Conservation (phyloP, 768 basidiomycete species). For the Tulasnella sp. region DNA sequence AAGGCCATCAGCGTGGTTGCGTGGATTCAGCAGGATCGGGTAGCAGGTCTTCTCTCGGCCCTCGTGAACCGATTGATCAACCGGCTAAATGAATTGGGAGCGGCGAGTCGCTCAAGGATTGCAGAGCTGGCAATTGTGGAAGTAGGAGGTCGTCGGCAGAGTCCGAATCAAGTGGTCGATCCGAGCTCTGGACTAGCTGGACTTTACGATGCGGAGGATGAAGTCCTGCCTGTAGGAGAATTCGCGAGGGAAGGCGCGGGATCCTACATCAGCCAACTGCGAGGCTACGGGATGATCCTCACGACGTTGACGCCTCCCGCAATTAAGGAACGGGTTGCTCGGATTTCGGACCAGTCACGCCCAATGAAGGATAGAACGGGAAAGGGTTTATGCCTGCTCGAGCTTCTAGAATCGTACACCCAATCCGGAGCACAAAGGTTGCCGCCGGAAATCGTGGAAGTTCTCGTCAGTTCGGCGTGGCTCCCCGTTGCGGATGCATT, state of each 20-base stretch:
- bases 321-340: not conserved
- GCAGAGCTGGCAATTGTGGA: not conserved
- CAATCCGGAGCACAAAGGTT: not conserved
- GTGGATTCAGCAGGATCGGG: not conserved
- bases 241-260: not conserved
- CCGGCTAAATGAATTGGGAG: not conserved
- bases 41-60: not conserved
- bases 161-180: not conserved
- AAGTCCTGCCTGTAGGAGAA: not conserved
- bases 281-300: not conserved
- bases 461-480: not conserved
- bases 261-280: not conserved
- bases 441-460: too few species aligned
- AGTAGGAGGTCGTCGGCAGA: not conserved
- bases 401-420: not conserved
- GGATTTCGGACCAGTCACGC: not conserved
- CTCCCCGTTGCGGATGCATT: not conserved
- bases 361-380: not conserved
- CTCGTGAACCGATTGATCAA: not conserved
- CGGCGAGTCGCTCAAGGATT: not conserved
- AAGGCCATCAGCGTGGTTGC: not conserved
- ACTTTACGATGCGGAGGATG: conserved; percentile 1
- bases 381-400: not conserved
- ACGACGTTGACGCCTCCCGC: not conserved
- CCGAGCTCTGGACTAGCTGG: not conserved